Conservation (phyloP, 441 rosid species). For the Macaranga tanarius region DNA sequence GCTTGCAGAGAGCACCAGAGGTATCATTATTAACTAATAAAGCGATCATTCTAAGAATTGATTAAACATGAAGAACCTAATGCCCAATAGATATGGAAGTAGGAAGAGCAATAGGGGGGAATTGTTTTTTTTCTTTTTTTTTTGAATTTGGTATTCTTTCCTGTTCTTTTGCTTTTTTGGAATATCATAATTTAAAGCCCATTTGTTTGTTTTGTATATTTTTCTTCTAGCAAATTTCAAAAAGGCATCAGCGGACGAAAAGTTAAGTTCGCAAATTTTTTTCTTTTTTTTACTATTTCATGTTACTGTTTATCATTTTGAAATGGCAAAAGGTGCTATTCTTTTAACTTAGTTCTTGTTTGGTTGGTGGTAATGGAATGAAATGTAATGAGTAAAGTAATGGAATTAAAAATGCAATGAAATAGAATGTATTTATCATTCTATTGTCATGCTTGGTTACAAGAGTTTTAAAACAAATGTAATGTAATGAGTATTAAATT, state of each 20-base stretch:
- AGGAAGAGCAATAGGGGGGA: too few species aligned
- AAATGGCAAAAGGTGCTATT: constrained; percentile 59
- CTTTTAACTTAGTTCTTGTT: constrained; percentile 43
- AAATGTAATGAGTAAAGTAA: too few species aligned
- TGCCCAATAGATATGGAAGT: too few species aligned
- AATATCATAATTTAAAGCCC: not conserved
- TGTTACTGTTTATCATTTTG: not conserved
- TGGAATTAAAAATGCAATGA: too few species aligned
- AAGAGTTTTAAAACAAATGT: too few species aligned
- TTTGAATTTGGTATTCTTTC: not conserved
- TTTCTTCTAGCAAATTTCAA: constrained; percentile 74
- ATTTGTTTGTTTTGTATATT: not conserved
- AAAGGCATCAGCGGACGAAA: constrained; percentile 92
- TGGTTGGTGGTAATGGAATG: too few species aligned
- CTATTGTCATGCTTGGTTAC: too few species aligned
- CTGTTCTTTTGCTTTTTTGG: too few species aligned
- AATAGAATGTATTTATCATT: too few species aligned
- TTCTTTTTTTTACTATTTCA: not conserved
- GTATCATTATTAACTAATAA: constrained; percentile 32
- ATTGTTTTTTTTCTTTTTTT: not conserved
- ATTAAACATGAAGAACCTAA: too few species aligned
- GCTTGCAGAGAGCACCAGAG: constrained; percentile 99
- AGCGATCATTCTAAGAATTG: too few species aligned
- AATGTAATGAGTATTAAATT: too few species aligned
- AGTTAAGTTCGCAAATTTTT: constrained; percentile 55